phyloP scores from a whole-genome alignment of 2,329 filamentous ascomycete species.

The Ceratocystis ficicola region DNA sequence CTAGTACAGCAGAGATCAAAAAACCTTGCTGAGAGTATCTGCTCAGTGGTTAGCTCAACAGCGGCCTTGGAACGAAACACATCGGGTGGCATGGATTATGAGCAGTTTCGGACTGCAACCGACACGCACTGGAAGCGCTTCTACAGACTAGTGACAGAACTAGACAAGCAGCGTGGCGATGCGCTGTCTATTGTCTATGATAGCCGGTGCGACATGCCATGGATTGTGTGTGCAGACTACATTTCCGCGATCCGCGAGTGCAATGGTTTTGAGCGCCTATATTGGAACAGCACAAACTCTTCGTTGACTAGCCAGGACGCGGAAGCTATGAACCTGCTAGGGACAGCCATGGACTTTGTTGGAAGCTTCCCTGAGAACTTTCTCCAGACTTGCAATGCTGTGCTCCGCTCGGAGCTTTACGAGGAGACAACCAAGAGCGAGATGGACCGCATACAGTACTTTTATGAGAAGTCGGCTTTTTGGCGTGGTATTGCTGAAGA shows the following conservation, averaged over 20 bases:
- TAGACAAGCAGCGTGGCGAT: constrained; percentile 77
- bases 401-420: constrained; percentile 60
- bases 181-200: constrained; percentile 69
- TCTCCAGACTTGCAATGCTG: constrained; percentile 52
- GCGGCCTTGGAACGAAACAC: constrained; percentile 51
- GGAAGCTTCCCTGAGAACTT: constrained; percentile 59
- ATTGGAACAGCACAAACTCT: constrained; percentile 33
- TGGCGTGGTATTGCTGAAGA: constrained; percentile 71
- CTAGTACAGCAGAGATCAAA: constrained; percentile 35
- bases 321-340: constrained; percentile 50
- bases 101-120: constrained; percentile 58
- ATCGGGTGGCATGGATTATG: constrained; percentile 58
- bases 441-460: constrained; percentile 60
- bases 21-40: constrained; percentile 63
- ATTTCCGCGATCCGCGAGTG: constrained; percentile 69
- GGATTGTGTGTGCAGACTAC: constrained; percentile 74
- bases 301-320: constrained; percentile 40
- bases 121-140: constrained; percentile 83
- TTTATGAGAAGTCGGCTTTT: constrained; percentile 70
- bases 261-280: constrained; percentile 62
- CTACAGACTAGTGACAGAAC: constrained; percentile 70
- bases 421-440: constrained; percentile 59
- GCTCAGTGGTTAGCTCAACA: constrained; percentile 56
- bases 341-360: constrained; percentile 57
- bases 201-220: constrained; percentile 55